phyloP scores from a whole-genome alignment of 805 yeast species.

The Cephaloascus fragrans region DNA sequence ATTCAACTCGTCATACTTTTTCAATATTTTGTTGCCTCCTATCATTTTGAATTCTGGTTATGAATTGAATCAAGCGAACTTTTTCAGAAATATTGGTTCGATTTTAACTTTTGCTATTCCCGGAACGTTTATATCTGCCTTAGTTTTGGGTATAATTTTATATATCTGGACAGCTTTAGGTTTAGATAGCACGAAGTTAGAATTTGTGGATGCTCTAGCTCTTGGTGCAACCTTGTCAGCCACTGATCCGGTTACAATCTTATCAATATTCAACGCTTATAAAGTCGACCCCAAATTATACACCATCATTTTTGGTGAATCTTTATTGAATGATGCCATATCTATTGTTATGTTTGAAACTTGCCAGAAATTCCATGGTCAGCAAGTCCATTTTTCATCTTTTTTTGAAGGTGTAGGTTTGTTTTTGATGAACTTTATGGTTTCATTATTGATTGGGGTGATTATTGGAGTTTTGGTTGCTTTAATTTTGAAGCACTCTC shows the following conservation, averaged over 20 bases:
- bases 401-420: slow-evolving; percentile 90
- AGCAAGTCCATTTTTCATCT: slow-evolving; percentile 59
- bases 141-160: slow-evolving; percentile 81
- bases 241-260: slow-evolving; percentile 95
- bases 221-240: slow-evolving; percentile 98
- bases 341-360: slow-evolving; percentile 99
- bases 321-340: slow-evolving; percentile 91
- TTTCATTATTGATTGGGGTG: slow-evolving; percentile 84
- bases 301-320: slow-evolving; percentile 96
- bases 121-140: slow-evolving; percentile 88
- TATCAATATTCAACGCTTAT: slow-evolving; percentile 93
- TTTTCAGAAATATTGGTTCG: slow-evolving; percentile 84
- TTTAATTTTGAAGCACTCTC: slow-evolving; percentile 80
- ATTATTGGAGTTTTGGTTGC: slow-evolving; percentile 86
- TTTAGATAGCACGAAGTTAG: slow-evolving; percentile 75
- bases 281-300: slow-evolving; percentile 96
- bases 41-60: slow-evolving; percentile 94
- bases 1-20: slow-evolving; percentile 88
- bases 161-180: slow-evolving; percentile 90
- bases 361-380: slow-evolving; percentile 91
- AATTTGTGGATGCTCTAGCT: slow-evolving; percentile 94
- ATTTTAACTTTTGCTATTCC: slow-evolving; percentile 93
- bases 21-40: slow-evolving; percentile 90
- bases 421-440: slow-evolving; percentile 86
- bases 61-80: slow-evolving; percentile 91